Evolutionary conservation across 106 monocot genomes (phyloP), one percentile per base, ranked within the genome.

Genomic region (Gastrodia elata): DNA sequence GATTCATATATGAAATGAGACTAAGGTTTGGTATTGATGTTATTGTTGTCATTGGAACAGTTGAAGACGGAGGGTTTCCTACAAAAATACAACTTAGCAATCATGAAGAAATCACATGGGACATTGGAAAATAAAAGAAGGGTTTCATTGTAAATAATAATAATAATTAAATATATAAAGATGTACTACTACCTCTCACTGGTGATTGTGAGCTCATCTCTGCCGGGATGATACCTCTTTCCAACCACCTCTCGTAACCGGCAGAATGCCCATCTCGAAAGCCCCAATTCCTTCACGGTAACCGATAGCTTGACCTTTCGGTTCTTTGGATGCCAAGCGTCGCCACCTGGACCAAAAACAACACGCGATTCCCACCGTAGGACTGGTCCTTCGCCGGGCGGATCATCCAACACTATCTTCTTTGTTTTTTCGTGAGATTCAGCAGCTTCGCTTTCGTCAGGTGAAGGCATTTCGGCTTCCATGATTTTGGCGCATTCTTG

Each of bases 201-300:
- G 35, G 73, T 96, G 61, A 96, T 89, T n/a, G 89, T 92, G 48
- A 96, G 95, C 82, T 96, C 95, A 83, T 96, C 95, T 86, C 65
- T 84, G 22, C 95, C 95, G 0, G 95, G 68, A 75, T 96, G 59
- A 68, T 96, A 96, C 28, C 95, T 85, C 76, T 96, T 96, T 57
- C 89, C 95, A 80, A 96, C 95, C 57, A 96, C 61, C 65, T 89
- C 95, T 68, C 87, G 77, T 13, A 96, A 72, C 68, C 95, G 64
- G 6, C 79, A 68, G 59, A 58, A 85, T 65, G 92, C 92, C 76
- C 87, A 78, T 15, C 74, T 75, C 61, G 92, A 92, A 71, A 96
- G 89, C n/a, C 84, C 89, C 49, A 92, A 74, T 75, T 96, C 95
- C 68, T 89, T 92, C 39, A 96, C 89, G 44, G 91, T 96, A 32